phyloP scores from a whole-genome alignment of 805 yeast genomes.

The Sugiyamaella mastotermitis region DNA sequence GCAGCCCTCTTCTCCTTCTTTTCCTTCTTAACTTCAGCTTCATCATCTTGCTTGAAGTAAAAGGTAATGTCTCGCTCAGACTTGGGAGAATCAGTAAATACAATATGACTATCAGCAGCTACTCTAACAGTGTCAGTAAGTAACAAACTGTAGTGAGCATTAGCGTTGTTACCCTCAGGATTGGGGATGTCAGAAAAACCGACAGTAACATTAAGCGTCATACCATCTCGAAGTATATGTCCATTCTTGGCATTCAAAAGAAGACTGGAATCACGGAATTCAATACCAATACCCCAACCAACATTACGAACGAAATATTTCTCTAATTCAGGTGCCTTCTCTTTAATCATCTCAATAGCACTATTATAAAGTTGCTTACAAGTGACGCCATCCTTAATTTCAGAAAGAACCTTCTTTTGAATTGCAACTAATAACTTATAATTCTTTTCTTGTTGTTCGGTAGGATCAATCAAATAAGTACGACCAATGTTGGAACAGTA shows the following conservation, averaged over 20 bases:
- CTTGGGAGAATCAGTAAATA: constrained; percentile 71
- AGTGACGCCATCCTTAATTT: constrained; percentile 60
- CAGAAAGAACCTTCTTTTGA: constrained; percentile 57
- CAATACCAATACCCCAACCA: constrained; percentile 88
- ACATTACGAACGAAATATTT: constrained; percentile 64
- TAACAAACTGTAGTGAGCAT: constrained; percentile 61
- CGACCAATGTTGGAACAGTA: constrained; percentile 86
- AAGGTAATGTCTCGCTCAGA: constrained; percentile 71
- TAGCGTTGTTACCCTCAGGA: constrained; percentile 38
- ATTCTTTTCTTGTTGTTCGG: constrained; percentile 67
- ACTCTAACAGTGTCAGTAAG: constrained; percentile 78
- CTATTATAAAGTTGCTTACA: constrained; percentile 65
- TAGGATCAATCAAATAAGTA: constrained; percentile 85
- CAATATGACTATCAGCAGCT: constrained; percentile 51
- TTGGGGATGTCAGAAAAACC: constrained; percentile 66
- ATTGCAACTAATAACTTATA: constrained; percentile 70
- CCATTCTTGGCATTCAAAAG: constrained; percentile 69
- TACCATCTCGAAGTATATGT: constrained; percentile 60
- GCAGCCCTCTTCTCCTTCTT: constrained; percentile 16
- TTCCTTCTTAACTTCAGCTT: constrained; percentile 29
- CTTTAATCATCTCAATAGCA: constrained; percentile 52
- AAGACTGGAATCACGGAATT: constrained; percentile 74
- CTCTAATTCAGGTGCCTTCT: constrained; percentile 60
- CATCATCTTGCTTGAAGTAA: constrained; percentile 69
- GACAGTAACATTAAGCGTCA: constrained; percentile 66